Evolutionary conservation across 2,329 filamentous ascomycete species (phyloP).

Genomic region (Penicillium corylophilum): DNA sequence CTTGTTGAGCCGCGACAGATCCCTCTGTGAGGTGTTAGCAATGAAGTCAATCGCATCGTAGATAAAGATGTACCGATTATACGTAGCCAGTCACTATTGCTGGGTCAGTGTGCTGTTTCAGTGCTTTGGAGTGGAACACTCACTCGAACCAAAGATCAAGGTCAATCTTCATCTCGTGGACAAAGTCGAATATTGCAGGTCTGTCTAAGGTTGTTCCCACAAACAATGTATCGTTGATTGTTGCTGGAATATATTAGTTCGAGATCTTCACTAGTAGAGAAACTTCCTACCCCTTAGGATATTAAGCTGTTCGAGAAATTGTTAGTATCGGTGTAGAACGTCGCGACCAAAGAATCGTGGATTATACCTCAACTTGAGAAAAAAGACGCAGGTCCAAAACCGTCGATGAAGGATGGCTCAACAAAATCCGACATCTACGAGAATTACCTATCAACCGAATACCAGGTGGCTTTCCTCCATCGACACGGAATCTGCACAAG

Average conservation of each 20-base stretch:
- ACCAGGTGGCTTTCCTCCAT: constrained; percentile 47
- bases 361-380: constrained; percentile 49
- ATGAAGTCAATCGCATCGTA: no score
- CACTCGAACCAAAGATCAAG: constrained; percentile 52
- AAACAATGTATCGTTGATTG: constrained; percentile 39
- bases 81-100: constrained; percentile 34
- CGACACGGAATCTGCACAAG: constrained; percentile 38
- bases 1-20: constrained; percentile 28
- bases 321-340: neutral
- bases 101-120: constrained; percentile 3
- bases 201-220: constrained; percentile 27
- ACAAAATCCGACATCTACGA: constrained; percentile 47
- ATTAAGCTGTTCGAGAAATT: constrained; percentile 37
- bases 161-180: constrained; percentile 49
- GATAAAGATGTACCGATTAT: constrained; percentile 29
- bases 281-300: constrained; percentile 35
- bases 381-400: constrained; percentile 53
- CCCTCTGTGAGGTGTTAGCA: constrained; percentile 21
- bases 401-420: constrained; percentile 46
- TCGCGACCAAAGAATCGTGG: neutral
- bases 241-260: constrained; percentile 25
- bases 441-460: constrained; percentile 39
- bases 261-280: neutral
- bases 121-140: constrained; percentile 1
- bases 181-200: constrained; percentile 40